These are phyloP conservation scores for Ophiostoma novo-ulmi DNA, from an alignment of 2,329 filamentous ascomycete species.

Conservation along the genomic window DNA sequence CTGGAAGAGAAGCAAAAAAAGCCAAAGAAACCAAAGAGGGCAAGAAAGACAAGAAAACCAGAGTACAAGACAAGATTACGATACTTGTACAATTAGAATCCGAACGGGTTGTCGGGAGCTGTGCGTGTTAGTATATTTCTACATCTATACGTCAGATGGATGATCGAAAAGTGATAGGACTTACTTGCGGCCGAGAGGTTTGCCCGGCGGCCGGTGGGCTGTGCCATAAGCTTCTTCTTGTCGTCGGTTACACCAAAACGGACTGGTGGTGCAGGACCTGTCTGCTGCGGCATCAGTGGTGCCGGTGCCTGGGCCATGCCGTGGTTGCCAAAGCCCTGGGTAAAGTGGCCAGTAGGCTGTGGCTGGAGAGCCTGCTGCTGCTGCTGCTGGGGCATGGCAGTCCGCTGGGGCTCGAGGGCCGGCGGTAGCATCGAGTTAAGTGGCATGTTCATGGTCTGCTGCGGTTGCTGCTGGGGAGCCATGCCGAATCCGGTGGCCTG, in stretches of 20 bases:
- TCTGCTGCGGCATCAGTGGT: conserved; percentile 70
- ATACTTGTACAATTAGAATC: conserved; percentile 28
- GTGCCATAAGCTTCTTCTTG: conserved; percentile 71
- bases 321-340: conserved; percentile 40
- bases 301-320: conserved; percentile 42
- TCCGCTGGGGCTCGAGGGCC: conserved; percentile 56
- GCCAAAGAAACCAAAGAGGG: not conserved
- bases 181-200: conserved; percentile 94
- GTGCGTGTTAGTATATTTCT: conserved; percentile 22
- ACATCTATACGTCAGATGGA: not conserved
- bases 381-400: conserved; percentile 41
- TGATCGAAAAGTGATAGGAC: conserved; percentile 40
- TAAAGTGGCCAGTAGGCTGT: conserved; percentile 67
- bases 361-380: conserved; percentile 50
- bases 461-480: conserved; percentile 34
- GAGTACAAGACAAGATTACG: not conserved
- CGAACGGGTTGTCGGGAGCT: conserved; percentile 35
- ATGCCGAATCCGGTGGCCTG: conserved; percentile 60
- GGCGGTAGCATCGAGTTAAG: conserved; percentile 57
- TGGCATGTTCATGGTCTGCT: conserved; percentile 28
- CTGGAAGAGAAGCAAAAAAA: not conserved
- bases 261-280: conserved; percentile 79
- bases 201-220: conserved; percentile 82
- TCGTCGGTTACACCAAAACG: conserved; percentile 75
- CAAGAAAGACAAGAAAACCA: not conserved